Evolutionary conservation across 495 filamentous ascomycete genomes (phyloP).

Genomic region (Lentithecium fluviatile): DNA sequence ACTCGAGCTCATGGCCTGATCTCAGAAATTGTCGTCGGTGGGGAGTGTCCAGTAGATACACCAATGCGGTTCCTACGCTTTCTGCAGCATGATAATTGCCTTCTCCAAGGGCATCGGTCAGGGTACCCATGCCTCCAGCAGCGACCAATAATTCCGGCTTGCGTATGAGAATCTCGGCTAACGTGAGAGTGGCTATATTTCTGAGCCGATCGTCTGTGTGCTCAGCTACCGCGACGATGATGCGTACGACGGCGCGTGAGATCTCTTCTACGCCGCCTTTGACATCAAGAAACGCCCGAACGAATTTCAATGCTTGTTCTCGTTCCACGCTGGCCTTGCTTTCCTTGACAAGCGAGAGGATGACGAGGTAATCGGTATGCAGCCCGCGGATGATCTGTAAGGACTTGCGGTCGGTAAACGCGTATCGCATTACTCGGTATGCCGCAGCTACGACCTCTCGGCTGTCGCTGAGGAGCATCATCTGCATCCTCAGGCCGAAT

Average conservation of each 20-base stretch:
- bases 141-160: slow-evolving; percentile 75
- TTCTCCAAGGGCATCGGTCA: slow-evolving; percentile 83
- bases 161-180: slow-evolving; percentile 86
- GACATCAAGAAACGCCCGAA: slow-evolving; percentile 91
- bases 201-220: slow-evolving; percentile 82
- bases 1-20: slow-evolving; percentile 63
- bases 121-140: slow-evolving; percentile 74
- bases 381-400: slow-evolving; percentile 81
- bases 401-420: slow-evolving; percentile 87
- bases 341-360: slow-evolving; percentile 88
- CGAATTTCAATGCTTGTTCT: slow-evolving; percentile 95
- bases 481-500: slow-evolving; percentile 88
- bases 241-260: slow-evolving; percentile 78
- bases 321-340: slow-evolving; percentile 93
- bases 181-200: slow-evolving; percentile 85
- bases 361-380: slow-evolving; percentile 89
- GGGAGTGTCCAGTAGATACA: slow-evolving; percentile 85
- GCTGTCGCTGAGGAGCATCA: slow-evolving; percentile 91
- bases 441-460: slow-evolving; percentile 93
- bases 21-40: slow-evolving; percentile 73
- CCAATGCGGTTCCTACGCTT: slow-evolving; percentile 75
- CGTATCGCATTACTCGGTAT: slow-evolving; percentile 89
- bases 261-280: slow-evolving; percentile 89
- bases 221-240: slow-evolving; percentile 87
- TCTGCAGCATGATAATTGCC: slow-evolving; percentile 90